These are phyloP conservation scores for Penicillium tannophilum DNA, from an alignment of 495 filamentous ascomycete species.

Conservation along the genomic window DNA sequence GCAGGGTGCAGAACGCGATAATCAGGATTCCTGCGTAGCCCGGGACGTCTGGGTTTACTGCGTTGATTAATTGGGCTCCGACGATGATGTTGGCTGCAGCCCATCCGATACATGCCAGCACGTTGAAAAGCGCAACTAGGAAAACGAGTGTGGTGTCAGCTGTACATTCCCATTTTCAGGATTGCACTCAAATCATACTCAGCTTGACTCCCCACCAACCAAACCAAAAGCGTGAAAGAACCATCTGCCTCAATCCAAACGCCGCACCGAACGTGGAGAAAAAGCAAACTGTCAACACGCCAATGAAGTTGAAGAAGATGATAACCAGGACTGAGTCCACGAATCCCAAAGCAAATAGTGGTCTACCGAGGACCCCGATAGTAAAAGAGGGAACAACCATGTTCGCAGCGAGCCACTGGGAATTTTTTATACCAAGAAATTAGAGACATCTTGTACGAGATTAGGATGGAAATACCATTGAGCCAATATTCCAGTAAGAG, in stretches of 20 bases:
- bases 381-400: constrained; percentile 46
- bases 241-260: constrained; percentile 58
- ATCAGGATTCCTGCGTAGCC: constrained; percentile 55
- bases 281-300: constrained; percentile 51
- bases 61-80: constrained; percentile 24
- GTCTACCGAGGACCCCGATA: constrained; percentile 57
- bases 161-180: too few relatives aligned
- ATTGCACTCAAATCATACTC: too few relatives aligned
- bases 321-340: constrained; percentile 52
- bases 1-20: constrained; percentile 48
- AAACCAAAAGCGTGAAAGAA: constrained; percentile 56
- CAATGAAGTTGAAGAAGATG: constrained; percentile 56
- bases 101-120: constrained; percentile 28
- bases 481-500: constrained; percentile 45
- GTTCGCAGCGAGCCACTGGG: constrained; percentile 22
- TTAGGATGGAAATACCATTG: constrained; percentile 27
- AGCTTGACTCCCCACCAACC: constrained; percentile 40
- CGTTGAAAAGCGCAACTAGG: constrained; percentile 49
- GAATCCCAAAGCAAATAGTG: constrained; percentile 48
- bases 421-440: not conserved
- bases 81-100: constrained; percentile 25
- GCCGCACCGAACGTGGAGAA: constrained; percentile 52
- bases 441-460: constrained; percentile 16
- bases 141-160: constrained; percentile 30
- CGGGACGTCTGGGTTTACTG: constrained; percentile 35